Evolutionary conservation across 1,139 yeast species (phyloP).

Genomic region (Kurtzmaniella natalensis): DNA sequence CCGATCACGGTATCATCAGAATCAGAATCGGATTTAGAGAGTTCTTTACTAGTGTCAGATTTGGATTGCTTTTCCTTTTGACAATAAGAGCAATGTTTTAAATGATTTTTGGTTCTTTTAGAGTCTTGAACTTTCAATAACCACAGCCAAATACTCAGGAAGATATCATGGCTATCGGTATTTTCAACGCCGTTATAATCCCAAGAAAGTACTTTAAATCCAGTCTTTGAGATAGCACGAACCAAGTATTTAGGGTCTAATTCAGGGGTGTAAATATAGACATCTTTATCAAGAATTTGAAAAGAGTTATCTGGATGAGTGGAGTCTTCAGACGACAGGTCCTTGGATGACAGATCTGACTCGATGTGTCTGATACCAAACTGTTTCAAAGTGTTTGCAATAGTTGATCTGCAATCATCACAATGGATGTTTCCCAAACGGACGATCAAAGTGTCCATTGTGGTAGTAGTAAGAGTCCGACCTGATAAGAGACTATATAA

Average conservation of each 20-base stretch:
- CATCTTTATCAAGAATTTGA: slow-evolving; percentile 12
- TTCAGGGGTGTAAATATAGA: slow-evolving; percentile 6
- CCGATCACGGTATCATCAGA: slow-evolving; percentile 14
- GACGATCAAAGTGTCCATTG: slow-evolving; percentile 26
- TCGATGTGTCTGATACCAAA: slow-evolving; percentile 2
- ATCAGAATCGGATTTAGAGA: slow-evolving; percentile 6
- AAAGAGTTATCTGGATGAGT: slow-evolving; percentile 9
- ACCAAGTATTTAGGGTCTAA: slow-evolving; percentile 15
- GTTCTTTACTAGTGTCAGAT: background rate
- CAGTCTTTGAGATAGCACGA: slow-evolving; percentile 20
- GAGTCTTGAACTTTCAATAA: slow-evolving; percentile 12
- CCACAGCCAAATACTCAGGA: slow-evolving; percentile 13
- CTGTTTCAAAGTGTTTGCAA: slow-evolving; percentile 19
- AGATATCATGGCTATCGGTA: slow-evolving; percentile 10
- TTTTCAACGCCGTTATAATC: slow-evolving; percentile 12
- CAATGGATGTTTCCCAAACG: slow-evolving; percentile 49
- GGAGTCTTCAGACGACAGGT: background rate
- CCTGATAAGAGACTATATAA: too few species aligned
- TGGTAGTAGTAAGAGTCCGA: too few species aligned
- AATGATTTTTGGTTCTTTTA: slow-evolving; percentile 17
- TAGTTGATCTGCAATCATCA: slow-evolving; percentile 40
- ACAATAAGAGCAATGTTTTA: slow-evolving; percentile 32
- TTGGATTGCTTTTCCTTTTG: slow-evolving; percentile 12
- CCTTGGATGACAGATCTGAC: too few species aligned
- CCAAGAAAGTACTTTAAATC: slow-evolving; percentile 35